Base-by-base conservation (phyloP, 495 filamentous ascomycete genomes). In the Neurospora sp. region DNA sequence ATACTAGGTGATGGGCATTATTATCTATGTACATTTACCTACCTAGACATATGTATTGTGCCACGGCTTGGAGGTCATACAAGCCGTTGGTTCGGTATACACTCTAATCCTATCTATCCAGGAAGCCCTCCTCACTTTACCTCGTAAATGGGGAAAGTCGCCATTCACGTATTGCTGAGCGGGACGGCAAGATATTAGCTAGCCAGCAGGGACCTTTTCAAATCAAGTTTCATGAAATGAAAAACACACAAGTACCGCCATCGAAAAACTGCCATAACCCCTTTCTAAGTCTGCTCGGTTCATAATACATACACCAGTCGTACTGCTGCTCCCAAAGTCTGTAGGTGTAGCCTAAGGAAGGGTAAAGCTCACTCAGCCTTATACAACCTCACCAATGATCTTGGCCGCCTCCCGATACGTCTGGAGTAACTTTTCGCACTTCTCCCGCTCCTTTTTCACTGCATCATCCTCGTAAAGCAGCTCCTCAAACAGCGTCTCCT, bases 351-450 rank as follows among this genome's bases (percentile, higher is more conserved):
- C 31, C 46, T n/a, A 22, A 38, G 59, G 48, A 22, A 71, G 18
- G 35, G 37, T 18, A 68, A 16, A 38, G 59, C 16, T 7, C n/a
- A 71, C 16, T 7, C n/a, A 71, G 48, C 46, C 61, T 78, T 91
- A 97, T 81, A 97, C 86, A 68, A 99, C 96, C 83, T 99, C 96
- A 37, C 95, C 94, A 68, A 99, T 93, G 79, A 99, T 99, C 85
- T 95, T 97, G 42, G 94, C 94, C 14, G 96, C 96, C 82, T 98
- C 95, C 74, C 93, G 92, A 84, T 99, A 99, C 40, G 96, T 99
- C 76, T 90, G 89, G 72, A 99, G 84, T 76, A 98, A 84, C 81
- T 92, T 94, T 86, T 98, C 96, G 80, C 96, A 99, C 86, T 99
- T 99, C 85, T 97, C 94, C 72, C 96, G 88, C 82, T 99, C 96